phyloP scores from a whole-genome alignment of 78 protist genomes.

The Dictyostelium citrinum region DNA sequence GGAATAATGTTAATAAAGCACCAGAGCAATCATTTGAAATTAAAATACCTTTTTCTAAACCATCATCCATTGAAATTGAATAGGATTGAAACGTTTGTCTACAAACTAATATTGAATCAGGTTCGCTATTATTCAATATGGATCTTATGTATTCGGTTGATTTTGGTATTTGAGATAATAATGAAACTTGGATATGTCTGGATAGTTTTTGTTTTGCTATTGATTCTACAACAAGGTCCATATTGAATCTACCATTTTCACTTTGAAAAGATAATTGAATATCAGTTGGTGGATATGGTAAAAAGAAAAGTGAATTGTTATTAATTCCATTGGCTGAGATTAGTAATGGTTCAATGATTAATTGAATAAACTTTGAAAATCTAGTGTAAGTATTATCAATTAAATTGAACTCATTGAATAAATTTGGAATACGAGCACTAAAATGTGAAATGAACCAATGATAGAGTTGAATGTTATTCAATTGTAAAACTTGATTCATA shows the following conservation, averaged over 20 bases:
- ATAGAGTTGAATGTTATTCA: not conserved
- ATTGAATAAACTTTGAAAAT: not conserved
- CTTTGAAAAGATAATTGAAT: slow-evolving; percentile 37
- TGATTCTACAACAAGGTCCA: slow-evolving; percentile 1
- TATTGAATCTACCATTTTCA: slow-evolving; percentile 5
- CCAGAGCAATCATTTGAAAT: not conserved
- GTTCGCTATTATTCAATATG: not conserved
- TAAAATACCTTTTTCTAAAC: not conserved
- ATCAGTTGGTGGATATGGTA: slow-evolving; percentile 35
- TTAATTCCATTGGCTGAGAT: not conserved
- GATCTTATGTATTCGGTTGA: not conserved
- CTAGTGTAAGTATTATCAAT: not conserved
- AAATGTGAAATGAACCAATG: slow-evolving; percentile 39
- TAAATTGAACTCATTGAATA: not conserved
- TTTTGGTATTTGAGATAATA: slow-evolving; percentile 5
- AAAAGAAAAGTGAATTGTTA: not conserved
- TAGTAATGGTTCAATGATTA: not conserved
- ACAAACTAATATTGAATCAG: not conserved
- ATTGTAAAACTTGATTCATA: not conserved
- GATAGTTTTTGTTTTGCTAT: not conserved
- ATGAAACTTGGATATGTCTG: slow-evolving; percentile 18
- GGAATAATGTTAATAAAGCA: not conserved
- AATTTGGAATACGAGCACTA: not conserved
- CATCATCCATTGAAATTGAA: not conserved
- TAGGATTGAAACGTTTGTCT: not conserved